phyloP scores from a whole-genome alignment of 1,284 basidiomycete genomes.

The Pisolithus thermaeus region DNA sequence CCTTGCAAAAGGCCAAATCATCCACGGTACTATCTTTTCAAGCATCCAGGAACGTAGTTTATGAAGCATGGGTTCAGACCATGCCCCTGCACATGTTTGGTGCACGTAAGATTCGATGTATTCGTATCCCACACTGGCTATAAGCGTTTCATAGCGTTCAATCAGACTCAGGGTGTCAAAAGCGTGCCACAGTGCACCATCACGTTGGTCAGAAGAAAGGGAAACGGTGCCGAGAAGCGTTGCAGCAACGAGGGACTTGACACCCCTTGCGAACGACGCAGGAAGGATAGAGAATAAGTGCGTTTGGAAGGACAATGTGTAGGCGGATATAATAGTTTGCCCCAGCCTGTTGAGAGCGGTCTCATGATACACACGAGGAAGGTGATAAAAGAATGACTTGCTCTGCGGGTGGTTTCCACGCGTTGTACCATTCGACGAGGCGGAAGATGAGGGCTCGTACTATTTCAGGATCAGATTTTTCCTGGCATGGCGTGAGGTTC shows the following conservation, averaged over 20 bases:
- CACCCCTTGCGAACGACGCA: constrained; percentile 54
- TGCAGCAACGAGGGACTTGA: constrained; percentile 57
- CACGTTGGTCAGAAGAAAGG: constrained; percentile 27
- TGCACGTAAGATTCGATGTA: constrained; percentile 73
- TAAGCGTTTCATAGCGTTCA: constrained; percentile 79
- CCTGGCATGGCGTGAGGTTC: constrained; percentile 29
- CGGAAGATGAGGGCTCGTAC: constrained; percentile 50
- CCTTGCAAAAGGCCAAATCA: constrained; percentile 72
- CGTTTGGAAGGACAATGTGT: constrained; percentile 63
- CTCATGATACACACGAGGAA: constrained; percentile 9
- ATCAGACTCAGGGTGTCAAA: constrained; percentile 74
- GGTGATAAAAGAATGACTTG: constrained; percentile 23
- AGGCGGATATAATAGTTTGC: constrained; percentile 50
- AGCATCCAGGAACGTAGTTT: constrained; percentile 70
- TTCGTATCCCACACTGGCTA: constrained; percentile 80
- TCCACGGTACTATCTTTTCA: constrained; percentile 76
- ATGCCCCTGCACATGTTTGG: constrained; percentile 61
- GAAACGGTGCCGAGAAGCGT: constrained; percentile 42
- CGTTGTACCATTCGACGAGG: constrained; percentile 59
- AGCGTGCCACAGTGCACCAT: constrained; percentile 47
- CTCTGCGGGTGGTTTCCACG: constrained; percentile 60
- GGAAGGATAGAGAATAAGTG: constrained; percentile 64
- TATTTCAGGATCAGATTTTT: constrained; percentile 39
- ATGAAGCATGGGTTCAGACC: constrained; percentile 63
- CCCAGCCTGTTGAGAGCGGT: constrained; percentile 45